Percentiles rank a stretch among this genome's conserved stretches.
Evolutionary conservation across 192 early-diverging fungal species (phyloP).

Genomic region (Coemansia sp.): DNA sequence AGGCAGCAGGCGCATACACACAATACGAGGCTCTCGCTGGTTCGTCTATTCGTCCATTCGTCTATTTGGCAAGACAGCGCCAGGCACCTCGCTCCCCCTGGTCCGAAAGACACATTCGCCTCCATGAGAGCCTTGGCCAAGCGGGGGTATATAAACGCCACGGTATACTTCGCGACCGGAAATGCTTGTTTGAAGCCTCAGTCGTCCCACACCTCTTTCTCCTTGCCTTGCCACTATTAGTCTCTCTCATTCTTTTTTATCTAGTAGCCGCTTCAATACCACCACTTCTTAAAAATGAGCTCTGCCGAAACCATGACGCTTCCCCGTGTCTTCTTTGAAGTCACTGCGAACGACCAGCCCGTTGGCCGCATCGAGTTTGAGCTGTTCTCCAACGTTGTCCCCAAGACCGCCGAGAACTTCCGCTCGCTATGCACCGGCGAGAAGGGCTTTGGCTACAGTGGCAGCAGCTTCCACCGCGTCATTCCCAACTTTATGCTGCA

Average conservation of each 20-base stretch:
- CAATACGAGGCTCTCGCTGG: too few relatives aligned
- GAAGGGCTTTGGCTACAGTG: constrained; percentile 59
- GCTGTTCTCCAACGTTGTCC: constrained; percentile 72
- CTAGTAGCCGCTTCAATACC: too few relatives aligned
- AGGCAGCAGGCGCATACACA: too few relatives aligned
- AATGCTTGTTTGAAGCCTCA: not conserved
- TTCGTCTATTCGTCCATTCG: too few relatives aligned
- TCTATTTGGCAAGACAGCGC: too few relatives aligned
- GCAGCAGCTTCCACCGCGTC: constrained; percentile 80
- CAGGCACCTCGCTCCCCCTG: too few relatives aligned
- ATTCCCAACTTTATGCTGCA: constrained; percentile 90
- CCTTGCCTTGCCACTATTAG: too few relatives aligned
- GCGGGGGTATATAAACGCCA: not conserved
- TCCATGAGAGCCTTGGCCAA: not conserved
- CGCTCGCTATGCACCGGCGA: constrained; percentile 57
- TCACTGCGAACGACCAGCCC: constrained; percentile 24
- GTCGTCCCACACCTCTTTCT: too few relatives aligned
- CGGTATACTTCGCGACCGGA: not conserved
- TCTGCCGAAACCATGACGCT: constrained; percentile 18
- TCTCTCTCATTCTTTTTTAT: too few relatives aligned
- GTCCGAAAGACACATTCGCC: not conserved
- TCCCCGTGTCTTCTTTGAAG: constrained; percentile 52
- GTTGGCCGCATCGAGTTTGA: constrained; percentile 43
- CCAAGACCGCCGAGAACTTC: constrained; percentile 96
- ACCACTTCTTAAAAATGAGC: constrained; percentile 8